phyloP scores from a whole-genome alignment of 2,329 filamentous ascomycete species.

The Setomelanomma holmii region DNA sequence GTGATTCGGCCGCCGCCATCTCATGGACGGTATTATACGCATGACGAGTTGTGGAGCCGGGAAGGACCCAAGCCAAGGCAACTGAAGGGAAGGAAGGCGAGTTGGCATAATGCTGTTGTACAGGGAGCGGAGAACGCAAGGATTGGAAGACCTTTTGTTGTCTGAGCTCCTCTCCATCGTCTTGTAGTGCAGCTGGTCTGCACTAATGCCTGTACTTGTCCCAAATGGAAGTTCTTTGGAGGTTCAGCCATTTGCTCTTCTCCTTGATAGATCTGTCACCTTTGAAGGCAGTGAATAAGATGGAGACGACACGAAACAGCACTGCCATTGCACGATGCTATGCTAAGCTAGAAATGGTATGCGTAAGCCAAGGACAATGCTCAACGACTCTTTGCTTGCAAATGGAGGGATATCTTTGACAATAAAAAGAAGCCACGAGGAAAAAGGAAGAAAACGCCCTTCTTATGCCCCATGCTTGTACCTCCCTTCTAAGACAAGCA shows the following conservation, averaged over 20 bases:
- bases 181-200: constrained; percentile 2
- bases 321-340: background rate
- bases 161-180: constrained; percentile 7
- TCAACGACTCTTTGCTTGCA: background rate
- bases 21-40: constrained; percentile 29
- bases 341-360: background rate
- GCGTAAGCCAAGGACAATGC: background rate
- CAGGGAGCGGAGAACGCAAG: constrained; percentile 6
- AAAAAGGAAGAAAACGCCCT: background rate
- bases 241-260: background rate
- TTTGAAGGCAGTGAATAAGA: background rate
- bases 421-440: constrained; percentile 4
- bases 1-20: constrained; percentile 10
- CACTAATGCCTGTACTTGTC: background rate
- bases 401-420: constrained; percentile 13
- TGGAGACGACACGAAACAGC: background rate
- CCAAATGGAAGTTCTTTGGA: background rate
- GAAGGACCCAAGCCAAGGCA: background rate
- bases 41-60: constrained; percentile 38
- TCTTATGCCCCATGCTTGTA: background rate
- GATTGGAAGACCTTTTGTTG: constrained; percentile 15
- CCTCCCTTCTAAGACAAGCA: background rate
- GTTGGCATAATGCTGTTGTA: constrained; percentile 3
- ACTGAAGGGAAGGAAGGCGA: background rate
- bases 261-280: constrained; percentile 6